Evolutionary conservation across 768 basidiomycete species (phyloP).

Genomic region (Mycena vulgaris): DNA sequence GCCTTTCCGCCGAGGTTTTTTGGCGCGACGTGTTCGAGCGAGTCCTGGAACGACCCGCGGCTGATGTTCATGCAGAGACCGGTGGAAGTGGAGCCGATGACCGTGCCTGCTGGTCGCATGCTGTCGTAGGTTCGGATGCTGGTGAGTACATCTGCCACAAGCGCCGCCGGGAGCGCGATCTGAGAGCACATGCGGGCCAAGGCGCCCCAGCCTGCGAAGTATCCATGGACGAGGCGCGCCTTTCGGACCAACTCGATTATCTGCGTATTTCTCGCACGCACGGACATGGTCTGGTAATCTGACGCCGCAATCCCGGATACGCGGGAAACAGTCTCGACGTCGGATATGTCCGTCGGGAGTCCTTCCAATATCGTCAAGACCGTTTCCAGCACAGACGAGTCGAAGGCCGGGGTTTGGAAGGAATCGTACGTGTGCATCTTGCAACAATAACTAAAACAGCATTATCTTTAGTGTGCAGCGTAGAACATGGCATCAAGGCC

Average conservation of each 20-base stretch:
- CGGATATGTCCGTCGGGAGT: neutral
- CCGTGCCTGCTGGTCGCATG: neutral
- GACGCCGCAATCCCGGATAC: neutral
- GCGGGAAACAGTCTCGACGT: neutral
- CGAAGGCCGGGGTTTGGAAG: too few species aligned
- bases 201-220: conserved; percentile 14
- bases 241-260: neutral
- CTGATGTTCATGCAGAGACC: conserved; percentile 8
- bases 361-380: neutral
- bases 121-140: conserved; percentile 5
- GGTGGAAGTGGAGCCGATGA: neutral
- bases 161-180: neutral
- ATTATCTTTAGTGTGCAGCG: too few species aligned
- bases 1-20: conserved; percentile 22
- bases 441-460: too few species aligned
- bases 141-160: conserved; percentile 14
- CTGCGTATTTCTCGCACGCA: neutral
- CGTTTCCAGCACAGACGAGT: neutral
- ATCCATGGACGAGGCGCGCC: neutral
- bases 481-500: too few species aligned
- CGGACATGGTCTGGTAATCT: neutral
- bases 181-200: neutral
- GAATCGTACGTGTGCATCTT: too few species aligned
- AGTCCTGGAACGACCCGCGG: neutral
- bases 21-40: conserved; percentile 14